phyloP scores from a whole-genome alignment of 108 stramenopile genomes.

The Phaeodactylum tricornutum region DNA sequence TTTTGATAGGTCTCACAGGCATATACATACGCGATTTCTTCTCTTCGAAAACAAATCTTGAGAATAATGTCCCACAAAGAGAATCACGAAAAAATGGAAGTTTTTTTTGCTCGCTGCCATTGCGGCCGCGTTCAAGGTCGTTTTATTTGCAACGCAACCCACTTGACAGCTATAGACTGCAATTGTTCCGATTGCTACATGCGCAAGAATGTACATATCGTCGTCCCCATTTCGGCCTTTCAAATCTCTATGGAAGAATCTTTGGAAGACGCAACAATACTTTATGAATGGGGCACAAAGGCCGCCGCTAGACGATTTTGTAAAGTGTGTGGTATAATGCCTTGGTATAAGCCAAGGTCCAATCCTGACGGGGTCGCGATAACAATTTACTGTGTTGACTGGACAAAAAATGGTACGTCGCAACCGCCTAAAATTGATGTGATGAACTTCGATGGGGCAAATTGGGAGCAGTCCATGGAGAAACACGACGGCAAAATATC shows the following conservation, averaged over 20 bases:
- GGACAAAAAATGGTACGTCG: conserved; percentile 1
- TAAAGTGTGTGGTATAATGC: conserved; percentile 39
- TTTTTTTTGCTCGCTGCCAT: conserved; percentile 28
- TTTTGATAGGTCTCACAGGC: too few relatives aligned
- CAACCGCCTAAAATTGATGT: conserved; percentile 20
- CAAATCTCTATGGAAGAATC: conserved; percentile 14
- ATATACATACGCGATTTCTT: too few relatives aligned
- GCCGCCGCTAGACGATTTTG: conserved; percentile 34
- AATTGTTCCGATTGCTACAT: conserved; percentile 47
- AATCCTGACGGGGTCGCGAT: conserved; percentile 52
- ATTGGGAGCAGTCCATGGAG: conserved; percentile 34
- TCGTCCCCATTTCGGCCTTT: background rate
- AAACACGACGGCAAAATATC: too few relatives aligned
- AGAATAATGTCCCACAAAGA: background rate
- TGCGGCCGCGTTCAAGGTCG: conserved; percentile 28
- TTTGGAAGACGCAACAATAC: conserved; percentile 19
- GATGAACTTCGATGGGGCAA: conserved; percentile 30
- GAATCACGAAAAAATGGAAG: background rate
- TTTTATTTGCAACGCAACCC: conserved; percentile 10
- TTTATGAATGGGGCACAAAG: conserved; percentile 40
- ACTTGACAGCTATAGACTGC: conserved; percentile 33
- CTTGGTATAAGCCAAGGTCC: conserved; percentile 43
- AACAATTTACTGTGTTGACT: conserved; percentile 24
- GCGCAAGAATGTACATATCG: conserved; percentile 25
- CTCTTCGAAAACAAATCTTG: too few relatives aligned